Conservation (phyloP, 1,284 basidiomycete species). For the Ustilago trichophora region DNA sequence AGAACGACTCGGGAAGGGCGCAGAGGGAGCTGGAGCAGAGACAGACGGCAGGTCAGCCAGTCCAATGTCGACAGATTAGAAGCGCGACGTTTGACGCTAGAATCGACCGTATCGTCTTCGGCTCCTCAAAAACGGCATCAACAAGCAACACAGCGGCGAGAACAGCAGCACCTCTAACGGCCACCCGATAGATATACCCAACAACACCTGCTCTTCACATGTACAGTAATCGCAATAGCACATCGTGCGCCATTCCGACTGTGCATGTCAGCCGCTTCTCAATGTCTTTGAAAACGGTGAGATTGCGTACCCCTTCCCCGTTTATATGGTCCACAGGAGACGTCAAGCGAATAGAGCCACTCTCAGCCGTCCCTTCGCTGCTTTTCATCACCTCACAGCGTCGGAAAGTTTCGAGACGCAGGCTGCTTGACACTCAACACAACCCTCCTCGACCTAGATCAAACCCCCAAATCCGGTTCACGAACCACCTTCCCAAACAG, state of each 20-base stretch:
- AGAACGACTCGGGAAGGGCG: too few species aligned
- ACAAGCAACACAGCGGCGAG: neutral
- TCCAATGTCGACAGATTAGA: slow-evolving; percentile 35
- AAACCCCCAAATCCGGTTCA: neutral
- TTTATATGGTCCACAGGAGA: slow-evolving; percentile 15
- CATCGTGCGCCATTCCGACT: neutral
- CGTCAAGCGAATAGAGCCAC: neutral
- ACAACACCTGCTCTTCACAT: too few species aligned
- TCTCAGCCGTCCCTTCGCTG: slow-evolving; percentile 3
- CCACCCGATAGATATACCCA: too few species aligned
- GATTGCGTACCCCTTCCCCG: too few species aligned
- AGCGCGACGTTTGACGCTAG: slow-evolving; percentile 27
- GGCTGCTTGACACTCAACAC: neutral
- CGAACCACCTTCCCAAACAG: too few species aligned
- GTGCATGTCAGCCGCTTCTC: too few species aligned
- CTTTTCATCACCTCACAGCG: slow-evolving; percentile 7
- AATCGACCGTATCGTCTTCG: slow-evolving; percentile 34
- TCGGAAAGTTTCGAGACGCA: neutral
- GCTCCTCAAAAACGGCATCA: neutral
- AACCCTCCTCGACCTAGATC: slow-evolving; percentile 14
- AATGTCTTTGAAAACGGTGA: too few species aligned
- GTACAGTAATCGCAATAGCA: slow-evolving; percentile 7
- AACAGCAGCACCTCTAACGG: neutral
- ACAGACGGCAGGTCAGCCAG: slow-evolving; percentile 10
- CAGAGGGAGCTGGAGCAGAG: slow-evolving; percentile 11